Conservation (phyloP, 495 filamentous ascomycete genomes). For the Lophiotrema nucula region DNA sequence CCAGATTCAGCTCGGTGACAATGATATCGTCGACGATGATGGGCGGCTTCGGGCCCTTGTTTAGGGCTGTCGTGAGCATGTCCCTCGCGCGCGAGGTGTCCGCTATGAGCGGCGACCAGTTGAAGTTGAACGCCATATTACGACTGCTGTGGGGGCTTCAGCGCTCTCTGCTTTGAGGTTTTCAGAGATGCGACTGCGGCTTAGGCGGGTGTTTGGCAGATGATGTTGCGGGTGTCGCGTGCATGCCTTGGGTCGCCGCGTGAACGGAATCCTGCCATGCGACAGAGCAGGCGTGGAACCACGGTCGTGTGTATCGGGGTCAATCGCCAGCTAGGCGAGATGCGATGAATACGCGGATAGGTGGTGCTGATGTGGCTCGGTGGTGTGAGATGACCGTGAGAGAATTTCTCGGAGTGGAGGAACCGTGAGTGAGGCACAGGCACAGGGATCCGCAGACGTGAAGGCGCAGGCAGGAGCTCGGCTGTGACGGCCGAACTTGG, state of each 20-base stretch:
- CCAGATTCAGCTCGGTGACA: conserved; percentile 95
- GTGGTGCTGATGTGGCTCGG: background rate
- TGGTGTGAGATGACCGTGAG: conserved; percentile 4
- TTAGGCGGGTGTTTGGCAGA: conserved; percentile 9
- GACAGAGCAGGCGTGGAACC: background rate
- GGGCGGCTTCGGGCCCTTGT: conserved; percentile 96
- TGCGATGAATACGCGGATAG: conserved; percentile 1
- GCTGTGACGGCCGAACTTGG: too few species aligned
- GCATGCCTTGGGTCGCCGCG: conserved; percentile 32
- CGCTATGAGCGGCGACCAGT: conserved; percentile 98
- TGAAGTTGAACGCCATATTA: conserved; percentile 98
- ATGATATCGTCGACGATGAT: conserved; percentile 99
- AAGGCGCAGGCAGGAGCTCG: too few species aligned
- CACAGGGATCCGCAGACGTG: too few species aligned
- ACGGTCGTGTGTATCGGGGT: too few species aligned
- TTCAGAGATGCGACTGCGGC: background rate
- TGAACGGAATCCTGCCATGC: conserved; percentile 22
- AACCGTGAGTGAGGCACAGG: too few species aligned
- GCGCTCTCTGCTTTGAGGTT: too few species aligned
- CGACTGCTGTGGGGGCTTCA: background rate
- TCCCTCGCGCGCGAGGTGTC: conserved; percentile 89
- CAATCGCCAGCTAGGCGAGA: too few species aligned
- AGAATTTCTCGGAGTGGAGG: conserved; percentile 13
- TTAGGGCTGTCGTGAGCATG: conserved; percentile 88
- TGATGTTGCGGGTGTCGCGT: conserved; percentile 27